Evolutionary conservation across 768 basidiomycete genomes (phyloP), one percentile per base, ranked within the genome.

Genomic region (Trametes coccinea): DNA sequence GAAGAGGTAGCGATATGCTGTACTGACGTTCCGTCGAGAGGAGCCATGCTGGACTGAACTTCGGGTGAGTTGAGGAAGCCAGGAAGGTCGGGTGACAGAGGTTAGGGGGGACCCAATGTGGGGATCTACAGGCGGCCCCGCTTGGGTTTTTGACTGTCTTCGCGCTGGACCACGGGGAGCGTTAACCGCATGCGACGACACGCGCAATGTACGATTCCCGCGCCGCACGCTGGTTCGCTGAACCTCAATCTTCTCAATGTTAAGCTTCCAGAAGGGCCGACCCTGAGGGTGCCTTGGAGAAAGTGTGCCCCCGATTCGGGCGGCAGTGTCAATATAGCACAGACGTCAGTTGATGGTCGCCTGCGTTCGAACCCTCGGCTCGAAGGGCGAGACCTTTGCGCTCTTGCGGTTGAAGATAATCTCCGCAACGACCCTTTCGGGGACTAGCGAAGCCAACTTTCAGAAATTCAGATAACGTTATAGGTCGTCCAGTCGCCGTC

Each of bases 21-120:
- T 17, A 52, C 58, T 40, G 14, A 52, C 58, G 58, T 59, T 52
- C 27, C 27, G 33, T 59, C 58, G 43, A 59, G 58, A 29, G 39
- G 29, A 11, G 58, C 48, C 58, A 59, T 59, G 9, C 27, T 29
- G 11, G 29, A 43, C 41, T 16, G 40, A 31, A 17, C 40, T 41
- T 17, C 14, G 27, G 27, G 22, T 3, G 2, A 41, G 30, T 39
- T 27, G 11, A 31, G 29, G 14, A 53, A 43, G 41, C 53, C 53
- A 43, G 29, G 40, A 40, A 53, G 22, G 17, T 14, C 30, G 53
- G 41, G 41, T 53, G 53, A 53, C 53, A 53, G 53, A 44, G 53
- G 53, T 43, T 30, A 34, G 41, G 53, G 53, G 51, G 53, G 11
- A 37, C 53, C 53, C 53, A 53, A 53, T 53, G 53, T 44, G 41